Evolutionary conservation across 2,329 filamentous ascomycete species (phyloP).

Genomic region (Aspergillus texensis): DNA sequence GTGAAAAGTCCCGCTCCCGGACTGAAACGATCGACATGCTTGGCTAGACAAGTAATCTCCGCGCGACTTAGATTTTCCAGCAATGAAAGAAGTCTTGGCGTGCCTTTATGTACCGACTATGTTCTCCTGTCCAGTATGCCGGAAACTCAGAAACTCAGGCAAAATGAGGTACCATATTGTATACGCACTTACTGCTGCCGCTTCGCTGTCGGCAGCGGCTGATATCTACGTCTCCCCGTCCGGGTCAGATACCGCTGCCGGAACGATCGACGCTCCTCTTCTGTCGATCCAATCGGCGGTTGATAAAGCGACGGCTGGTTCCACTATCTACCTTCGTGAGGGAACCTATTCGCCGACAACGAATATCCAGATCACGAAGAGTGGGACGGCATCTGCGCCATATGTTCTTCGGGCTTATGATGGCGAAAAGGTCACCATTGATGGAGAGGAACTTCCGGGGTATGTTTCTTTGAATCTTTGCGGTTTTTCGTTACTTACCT

Average conservation of each 20-base stretch:
- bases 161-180: slow-evolving; percentile 4
- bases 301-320: slow-evolving; percentile 14
- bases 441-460: slow-evolving; percentile 20
- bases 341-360: slow-evolving; percentile 19
- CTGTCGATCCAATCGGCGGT: slow-evolving; percentile 20
- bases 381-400: slow-evolving; percentile 11
- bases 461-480: not conserved
- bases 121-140: not conserved
- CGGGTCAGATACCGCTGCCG: slow-evolving; percentile 16
- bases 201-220: slow-evolving; percentile 6
- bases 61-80: slow-evolving; percentile 12
- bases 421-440: slow-evolving; percentile 18
- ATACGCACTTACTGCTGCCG: not conserved
- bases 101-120: not conserved
- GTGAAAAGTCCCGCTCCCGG: not conserved
- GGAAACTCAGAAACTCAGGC: not conserved
- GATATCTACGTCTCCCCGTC: slow-evolving; percentile 21
- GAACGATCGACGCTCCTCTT: slow-evolving; percentile 13
- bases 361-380: slow-evolving; percentile 22
- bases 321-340: slow-evolving; percentile 19
- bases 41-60: slow-evolving; percentile 12
- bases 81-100: slow-evolving; percentile 11
- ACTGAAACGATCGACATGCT: slow-evolving; percentile 2
- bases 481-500: not conserved
- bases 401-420: slow-evolving; percentile 18